Base-by-base conservation (phyloP, 2,329 filamentous ascomycete species). In the Fusarium humuli region DNA sequence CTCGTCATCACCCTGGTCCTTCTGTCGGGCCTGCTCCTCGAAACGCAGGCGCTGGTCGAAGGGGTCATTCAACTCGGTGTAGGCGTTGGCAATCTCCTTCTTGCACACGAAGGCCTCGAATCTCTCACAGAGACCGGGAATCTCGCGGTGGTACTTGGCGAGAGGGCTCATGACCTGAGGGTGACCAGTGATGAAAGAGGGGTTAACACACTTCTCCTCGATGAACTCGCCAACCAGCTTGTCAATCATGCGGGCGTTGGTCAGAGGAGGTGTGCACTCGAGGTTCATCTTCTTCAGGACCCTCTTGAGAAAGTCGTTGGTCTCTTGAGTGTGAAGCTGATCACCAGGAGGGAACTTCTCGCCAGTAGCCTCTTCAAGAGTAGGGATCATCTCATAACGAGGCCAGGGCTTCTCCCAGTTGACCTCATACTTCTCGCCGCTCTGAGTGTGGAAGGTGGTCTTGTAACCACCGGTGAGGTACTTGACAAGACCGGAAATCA, bases 391-490 rank as follows among this genome's bases (percentile, higher is more conserved):
- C 80, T 98, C 93, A 52, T 98, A 90, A 69, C 93, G 88, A 80
- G 91, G 90, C 96, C 97, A 99, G 46, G 96, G 97, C 65, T 89
- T 91, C 80, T 94, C 91, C 97, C 96, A 99, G 88, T 99, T 97
- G 76, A 99, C 92, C 65, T 94, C 88, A 82, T 95, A 94, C 63
- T 88, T 88, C 82, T 98, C 94, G 61, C 95, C 96, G 69, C 88
- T 86, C 82, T 96, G 92, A 23, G 92, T 97, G 79, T 92, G 91
- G 85, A 94, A 98, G 65, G 87, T 91, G 61, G 95, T 98, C 81
- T 90, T 87, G 82, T 96, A 95, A 54, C 91, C 87, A 65, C 95
- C 96, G 18, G 93, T 96, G 58, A 98, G 83, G 71, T 94, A 87
- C 88, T 97, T 94, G 78, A 98, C 95, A 8, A 98, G 87, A 42